These are phyloP conservation scores for Entomortierella beljakovae DNA, from an alignment of 192 early-diverging fungal genomes.

Conservation along the genomic window DNA sequence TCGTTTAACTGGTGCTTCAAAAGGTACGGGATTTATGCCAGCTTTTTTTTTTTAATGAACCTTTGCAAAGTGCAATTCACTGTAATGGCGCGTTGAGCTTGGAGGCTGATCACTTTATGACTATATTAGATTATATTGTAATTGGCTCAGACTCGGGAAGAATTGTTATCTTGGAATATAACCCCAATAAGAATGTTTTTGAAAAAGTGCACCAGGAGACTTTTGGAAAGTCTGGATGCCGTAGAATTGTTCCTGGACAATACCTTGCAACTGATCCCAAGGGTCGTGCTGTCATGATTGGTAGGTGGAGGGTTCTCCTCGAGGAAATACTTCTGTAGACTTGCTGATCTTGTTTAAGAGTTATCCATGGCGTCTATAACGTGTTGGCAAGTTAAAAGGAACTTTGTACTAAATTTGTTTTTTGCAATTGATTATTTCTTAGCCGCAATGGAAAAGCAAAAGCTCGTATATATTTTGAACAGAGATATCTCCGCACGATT, in stretches of 20 bases:
- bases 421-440: not conserved
- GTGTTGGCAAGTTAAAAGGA: no score
- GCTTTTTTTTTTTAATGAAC: no score
- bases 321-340: not conserved
- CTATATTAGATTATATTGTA: constrained; percentile 84
- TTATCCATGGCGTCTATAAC: no score
- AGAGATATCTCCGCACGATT: constrained; percentile 86
- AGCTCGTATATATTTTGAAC: constrained; percentile 97
- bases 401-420: not conserved
- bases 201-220: constrained; percentile 91
- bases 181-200: constrained; percentile 77
- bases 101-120: not conserved
- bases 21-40: constrained; percentile 80
- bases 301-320: constrained; percentile 15
- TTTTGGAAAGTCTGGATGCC: constrained; percentile 91
- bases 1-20: constrained; percentile 87
- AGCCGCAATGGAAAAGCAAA: constrained; percentile 94
- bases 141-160: constrained; percentile 92
- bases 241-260: constrained; percentile 93
- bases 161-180: constrained; percentile 92
- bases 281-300: constrained; percentile 96
- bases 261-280: constrained; percentile 96
- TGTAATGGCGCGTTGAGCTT: not conserved
- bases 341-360: no score
- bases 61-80: not conserved